Base-by-base conservation (phyloP, 2,329 filamentous ascomycete species). In the Sporothrix euskadiensis region DNA sequence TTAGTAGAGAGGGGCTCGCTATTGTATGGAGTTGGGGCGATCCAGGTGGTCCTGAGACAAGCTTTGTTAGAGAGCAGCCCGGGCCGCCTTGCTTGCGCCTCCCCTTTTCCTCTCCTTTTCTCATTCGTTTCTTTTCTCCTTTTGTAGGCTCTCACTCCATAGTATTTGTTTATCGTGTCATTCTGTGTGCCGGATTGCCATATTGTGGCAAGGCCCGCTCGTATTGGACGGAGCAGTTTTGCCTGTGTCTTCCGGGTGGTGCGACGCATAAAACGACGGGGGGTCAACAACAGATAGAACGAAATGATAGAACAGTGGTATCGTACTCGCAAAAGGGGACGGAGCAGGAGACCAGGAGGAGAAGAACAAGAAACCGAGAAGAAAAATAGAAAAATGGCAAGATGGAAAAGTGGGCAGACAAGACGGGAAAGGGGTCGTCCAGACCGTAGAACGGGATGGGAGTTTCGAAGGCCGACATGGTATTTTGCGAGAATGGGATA, bases 11-110 rank as follows among this genome's bases (percentile, higher is more conserved):
- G n/a, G 59, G 59, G 59, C 19, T 44, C 32, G 35, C 10, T 19
- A n/a, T 61, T 65, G 61, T 65, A 65, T 65, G 61, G 61, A 65
- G 61, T 47, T 65, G 61, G 61, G 61, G 61, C 61, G 61, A 65
- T 65, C 47, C 69, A n/a, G 69, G 41, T 39, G 39, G 56, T 69
- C 65, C 73, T 74, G 73, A 74, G 73, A 74, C 73, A 70, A 70
- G 54, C 54, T 61, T 70, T 69, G 73, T 74, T 22, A 61, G 69
- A 73, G 57, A 73, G 59, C 56, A 73, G 59, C 56, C 65, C 26
- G 16, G 44, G n/a, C 47, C 19, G 32, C 39, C 22, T 71, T 32
- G 52, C 22, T 49, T n/a, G 12, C 30, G 26, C 14, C 3, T 10
- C 10, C 56, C 16, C 30, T 30, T 19, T 19, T 14, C 5, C 30